Percentiles rank a stretch among this genome's conserved stretches.
phyloP scores from a whole-genome alignment of 2,329 filamentous ascomycete species.

The Pyrenophora graminea region DNA sequence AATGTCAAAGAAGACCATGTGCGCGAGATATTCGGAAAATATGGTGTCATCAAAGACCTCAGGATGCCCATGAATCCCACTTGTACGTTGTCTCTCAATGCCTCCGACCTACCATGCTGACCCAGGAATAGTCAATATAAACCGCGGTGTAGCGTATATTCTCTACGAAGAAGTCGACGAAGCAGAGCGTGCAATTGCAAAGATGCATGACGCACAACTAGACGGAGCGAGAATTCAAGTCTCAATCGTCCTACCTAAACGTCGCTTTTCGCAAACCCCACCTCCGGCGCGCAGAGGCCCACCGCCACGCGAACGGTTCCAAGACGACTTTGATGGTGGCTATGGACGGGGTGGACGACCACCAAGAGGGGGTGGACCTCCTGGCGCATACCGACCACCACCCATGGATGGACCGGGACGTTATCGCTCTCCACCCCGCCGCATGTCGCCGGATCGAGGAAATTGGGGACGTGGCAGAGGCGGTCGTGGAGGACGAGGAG shows the following conservation, averaged over 20 bases:
- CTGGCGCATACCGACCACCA: constrained; percentile 43
- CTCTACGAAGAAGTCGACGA: constrained; percentile 76
- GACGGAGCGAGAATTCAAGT: constrained; percentile 84
- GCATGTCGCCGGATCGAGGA: constrained; percentile 23
- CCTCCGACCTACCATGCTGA: constrained; percentile 8
- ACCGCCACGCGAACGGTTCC: constrained; percentile 33
- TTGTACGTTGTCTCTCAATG: constrained; percentile 60
- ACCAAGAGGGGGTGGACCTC: constrained; percentile 41
- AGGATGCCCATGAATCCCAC: constrained; percentile 87
- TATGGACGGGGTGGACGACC: constrained; percentile 21
- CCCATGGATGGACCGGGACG: constrained; percentile 41
- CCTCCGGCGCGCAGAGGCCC: constrained; percentile 67
- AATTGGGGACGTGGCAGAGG: constrained; percentile 38
- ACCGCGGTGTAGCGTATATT: constrained; percentile 92
- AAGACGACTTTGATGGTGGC: constrained; percentile 23
- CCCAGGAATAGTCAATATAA: constrained; percentile 70
- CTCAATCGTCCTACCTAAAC: constrained; percentile 82
- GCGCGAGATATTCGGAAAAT: constrained; percentile 87
- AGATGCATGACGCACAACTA: constrained; percentile 97
- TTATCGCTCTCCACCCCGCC: constrained; percentile 48
- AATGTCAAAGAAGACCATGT: constrained; percentile 90
- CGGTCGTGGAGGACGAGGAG: constrained; percentile 40
- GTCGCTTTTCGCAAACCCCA: constrained; percentile 80
- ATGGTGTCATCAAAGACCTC: constrained; percentile 82
- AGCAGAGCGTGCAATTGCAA: constrained; percentile 85